These are phyloP conservation scores for Leishmania braziliensis DNA, from an alignment of 208 protist species.

Conservation along the genomic window DNA sequence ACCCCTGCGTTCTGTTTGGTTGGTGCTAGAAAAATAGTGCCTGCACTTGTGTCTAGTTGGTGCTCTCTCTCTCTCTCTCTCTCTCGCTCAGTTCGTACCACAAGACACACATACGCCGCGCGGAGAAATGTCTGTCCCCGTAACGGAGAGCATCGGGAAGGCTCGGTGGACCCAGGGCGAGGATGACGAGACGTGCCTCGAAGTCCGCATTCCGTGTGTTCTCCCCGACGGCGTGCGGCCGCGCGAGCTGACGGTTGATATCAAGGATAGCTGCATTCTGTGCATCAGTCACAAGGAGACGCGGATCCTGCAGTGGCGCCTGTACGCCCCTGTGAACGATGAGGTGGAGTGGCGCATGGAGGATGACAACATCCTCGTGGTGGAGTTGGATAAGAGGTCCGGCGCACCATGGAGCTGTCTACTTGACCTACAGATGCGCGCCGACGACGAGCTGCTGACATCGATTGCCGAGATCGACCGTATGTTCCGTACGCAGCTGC, in stretches of 20 bases:
- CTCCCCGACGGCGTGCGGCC: conserved; percentile 68
- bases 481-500: conserved; percentile 75
- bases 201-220: conserved; percentile 75
- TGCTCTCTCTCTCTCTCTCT: neutral
- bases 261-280: conserved; percentile 79
- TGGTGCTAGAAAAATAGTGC: neutral
- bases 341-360: conserved; percentile 88
- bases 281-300: conserved; percentile 70
- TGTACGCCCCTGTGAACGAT: conserved; percentile 65
- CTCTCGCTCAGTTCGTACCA: neutral
- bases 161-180: conserved; percentile 73
- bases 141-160: conserved; percentile 66
- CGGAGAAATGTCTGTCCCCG: conserved; percentile 34
- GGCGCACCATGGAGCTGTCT: conserved; percentile 72
- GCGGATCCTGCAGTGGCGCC: conserved; percentile 82
- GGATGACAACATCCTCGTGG: conserved; percentile 55
- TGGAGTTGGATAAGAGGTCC: conserved; percentile 71
- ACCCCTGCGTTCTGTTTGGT: neutral
- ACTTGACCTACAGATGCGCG: conserved; percentile 69
- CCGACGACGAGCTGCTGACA: conserved; percentile 61
- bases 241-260: conserved; percentile 72
- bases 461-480: conserved; percentile 54
- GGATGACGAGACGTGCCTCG: conserved; percentile 60
- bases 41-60: neutral
- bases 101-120: neutral